Base-by-base conservation (phyloP, 2,329 filamentous ascomycete species). In the Colletotrichum echinochloae region DNA sequence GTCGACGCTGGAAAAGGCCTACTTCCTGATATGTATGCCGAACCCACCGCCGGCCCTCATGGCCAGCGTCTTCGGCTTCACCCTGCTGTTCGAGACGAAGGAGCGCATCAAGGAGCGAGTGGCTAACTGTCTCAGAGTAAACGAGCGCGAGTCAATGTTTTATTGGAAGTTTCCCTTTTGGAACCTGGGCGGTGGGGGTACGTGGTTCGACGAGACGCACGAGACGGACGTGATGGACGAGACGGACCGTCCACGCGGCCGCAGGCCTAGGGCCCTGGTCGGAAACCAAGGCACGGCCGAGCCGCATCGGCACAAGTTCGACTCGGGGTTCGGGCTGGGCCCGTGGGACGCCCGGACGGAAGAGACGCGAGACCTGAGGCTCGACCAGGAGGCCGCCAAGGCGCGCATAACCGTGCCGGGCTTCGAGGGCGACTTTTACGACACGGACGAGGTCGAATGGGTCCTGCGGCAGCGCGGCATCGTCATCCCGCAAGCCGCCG, bases 351-450 rank as follows among this genome's bases (percentile, higher is more conserved):
- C 79, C 7, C 76, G 75, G 5, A 77, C 84, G 2, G 81, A 81
- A 37, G 74, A 80, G 1, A 78, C 82, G 1, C 79, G 82, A 23
- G 84, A 87, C 33, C 77, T 81, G 7, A 74, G 80, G 26, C 74
- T 90, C 9, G 81, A 84, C 46, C 51, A 46, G 1, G 30, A 35
- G 16, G 5, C n/a, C 5, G 76, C 79, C 16, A 82, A 84, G 20
- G 83, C 92, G 73, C 81, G 81, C 26, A 85, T 88, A 73, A 85
- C 84, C 48, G 78, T 90, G 9, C 85, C 87, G 1, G 91, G 89
- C 0, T 92, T 91, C 71, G 87, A 92, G 70, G 92, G 92, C 5
- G 88, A 93, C 60, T 96, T 93, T 84, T 93, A 92, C 74, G 93
- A 96, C 76, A 82, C 90, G 0, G 87, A 93, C 70, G 94, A 96